Base-by-base conservation (phyloP, 257 asterid species). In the Oldenlandia corymbosa region DNA sequence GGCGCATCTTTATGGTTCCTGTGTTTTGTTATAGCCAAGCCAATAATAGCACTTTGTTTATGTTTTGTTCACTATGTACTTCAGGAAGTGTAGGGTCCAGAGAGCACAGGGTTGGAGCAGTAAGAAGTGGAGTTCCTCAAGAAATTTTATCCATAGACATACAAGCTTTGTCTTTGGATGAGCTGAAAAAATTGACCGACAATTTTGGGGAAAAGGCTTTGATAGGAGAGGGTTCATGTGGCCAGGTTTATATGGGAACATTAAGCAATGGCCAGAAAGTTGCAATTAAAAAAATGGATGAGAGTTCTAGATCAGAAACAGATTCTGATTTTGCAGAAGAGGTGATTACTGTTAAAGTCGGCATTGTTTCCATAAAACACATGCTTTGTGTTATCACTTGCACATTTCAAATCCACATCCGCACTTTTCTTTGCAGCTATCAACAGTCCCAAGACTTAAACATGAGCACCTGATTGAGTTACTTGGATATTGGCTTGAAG, bases 201-300 rank as follows among this genome's bases (percentile, higher is more conserved):
- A 83, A 84, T 62, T 88, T 88, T 18, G 95, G 87, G 1, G 23
- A 75, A 2, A 78, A 84, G 68, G 78, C 87, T 43, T 61, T 86
- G 18, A 79, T 86, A 4, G 93, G 95, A 41, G 93, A 86, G 71
- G 96, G 96, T 17, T 88, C 96, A 5, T 84, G 82, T 67, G 91
- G 96, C 4, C 79, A 90, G 0, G 95, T 83, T 5, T 88, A 74
- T 48, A 75, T 55, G 10, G 95, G 85, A n/a, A 83, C 64, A 52
- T 37, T 87, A 53, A 78, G 78, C 56, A 67, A 71, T 61, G 95
- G 95, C 26, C 72, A 58, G 8, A 66, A 72, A 31, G 80, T 81
- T 2, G 95, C 97, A 30, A 80, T 90, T 67, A 85, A 90, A 74
- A 87, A 76, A 78, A 74, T 87, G 14, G 97, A 90, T 28, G 79